phyloP scores from a whole-genome alignment of 2,329 filamentous ascomycete species.

The Fusarium nisikadoi region DNA sequence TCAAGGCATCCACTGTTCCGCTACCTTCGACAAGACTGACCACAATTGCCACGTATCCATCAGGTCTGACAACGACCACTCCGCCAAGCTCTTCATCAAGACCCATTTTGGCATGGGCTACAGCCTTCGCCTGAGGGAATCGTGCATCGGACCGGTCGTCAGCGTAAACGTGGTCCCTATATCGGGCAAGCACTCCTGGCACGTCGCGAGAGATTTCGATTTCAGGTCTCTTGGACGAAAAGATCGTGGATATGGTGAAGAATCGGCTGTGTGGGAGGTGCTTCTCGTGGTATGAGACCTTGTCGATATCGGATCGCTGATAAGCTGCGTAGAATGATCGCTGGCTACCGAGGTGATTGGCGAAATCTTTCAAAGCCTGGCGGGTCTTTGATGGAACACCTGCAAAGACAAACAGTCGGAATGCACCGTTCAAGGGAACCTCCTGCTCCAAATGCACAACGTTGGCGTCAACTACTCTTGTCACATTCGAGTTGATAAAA shows the following conservation, averaged over 20 bases:
- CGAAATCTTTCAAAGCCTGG: constrained; percentile 76
- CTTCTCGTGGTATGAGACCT: constrained; percentile 79
- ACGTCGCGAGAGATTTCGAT: constrained; percentile 79
- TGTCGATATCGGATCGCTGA: constrained; percentile 67
- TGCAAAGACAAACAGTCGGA: constrained; percentile 87
- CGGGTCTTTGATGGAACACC: constrained; percentile 70
- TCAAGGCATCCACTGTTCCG: constrained; percentile 83
- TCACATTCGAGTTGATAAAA: constrained; percentile 82
- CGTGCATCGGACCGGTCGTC: constrained; percentile 82
- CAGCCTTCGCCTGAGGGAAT: constrained; percentile 74
- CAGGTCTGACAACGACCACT: constrained; percentile 84
- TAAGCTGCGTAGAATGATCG: constrained; percentile 79
- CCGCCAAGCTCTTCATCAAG: constrained; percentile 78
- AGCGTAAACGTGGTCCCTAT: constrained; percentile 85
- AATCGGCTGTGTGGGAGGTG: constrained; percentile 88
- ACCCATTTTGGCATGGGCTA: constrained; percentile 89
- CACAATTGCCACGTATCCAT: constrained; percentile 86
- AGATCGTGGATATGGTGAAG: constrained; percentile 81
- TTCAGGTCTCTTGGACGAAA: constrained; percentile 72
- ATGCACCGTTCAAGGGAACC: constrained; percentile 87
- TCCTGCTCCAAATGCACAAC: constrained; percentile 91
- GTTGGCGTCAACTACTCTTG: constrained; percentile 87
- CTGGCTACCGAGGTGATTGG: constrained; percentile 70
- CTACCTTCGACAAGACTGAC: constrained; percentile 78
- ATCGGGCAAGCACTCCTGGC: constrained; percentile 76